These are phyloP conservation scores for Trichoderma brevicompactum DNA, from an alignment of 2,329 filamentous ascomycete species.

Conservation along the genomic window DNA sequence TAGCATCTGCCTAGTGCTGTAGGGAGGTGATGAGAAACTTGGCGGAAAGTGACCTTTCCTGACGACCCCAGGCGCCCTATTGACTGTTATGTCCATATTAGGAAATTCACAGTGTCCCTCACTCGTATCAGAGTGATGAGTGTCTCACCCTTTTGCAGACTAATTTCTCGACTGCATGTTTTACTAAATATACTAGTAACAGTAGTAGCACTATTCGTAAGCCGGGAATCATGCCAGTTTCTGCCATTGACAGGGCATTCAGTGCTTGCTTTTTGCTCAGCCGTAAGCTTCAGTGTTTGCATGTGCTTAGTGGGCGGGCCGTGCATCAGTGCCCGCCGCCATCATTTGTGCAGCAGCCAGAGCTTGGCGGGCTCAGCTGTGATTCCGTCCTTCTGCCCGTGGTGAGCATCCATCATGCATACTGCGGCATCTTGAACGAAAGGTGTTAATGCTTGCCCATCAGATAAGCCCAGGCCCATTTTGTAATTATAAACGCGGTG, in stretches of 20 bases:
- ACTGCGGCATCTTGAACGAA: no score
- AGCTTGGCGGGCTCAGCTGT: background rate
- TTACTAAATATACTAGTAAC: background rate
- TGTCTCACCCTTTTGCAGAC: constrained; percentile 23
- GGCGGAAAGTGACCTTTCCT: background rate
- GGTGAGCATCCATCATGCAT: background rate
- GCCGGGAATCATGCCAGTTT: constrained; percentile 2
- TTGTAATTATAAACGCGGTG: no score
- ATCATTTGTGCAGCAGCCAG: no score
- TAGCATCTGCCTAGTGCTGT: background rate
- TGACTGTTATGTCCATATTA: constrained; percentile 23
- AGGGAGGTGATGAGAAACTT: constrained; percentile 6
- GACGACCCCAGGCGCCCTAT: constrained; percentile 9
- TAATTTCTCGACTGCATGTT: constrained; percentile 22
- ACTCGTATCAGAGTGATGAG: constrained; percentile 5
- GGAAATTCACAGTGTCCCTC: constrained; percentile 16
- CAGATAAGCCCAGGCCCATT: no score
- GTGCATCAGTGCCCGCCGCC: background rate
- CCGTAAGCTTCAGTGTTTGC: background rate
- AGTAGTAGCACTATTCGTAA: background rate
- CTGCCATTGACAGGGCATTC: background rate
- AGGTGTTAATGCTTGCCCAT: no score
- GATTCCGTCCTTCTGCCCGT: background rate
- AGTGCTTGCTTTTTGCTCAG: background rate
- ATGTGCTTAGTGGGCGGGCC: background rate